Percentiles rank a stretch among this genome's conserved stretches.
Conservation (phyloP, 1,139 yeast genomes). For the Kurtzmaniella natalensis region DNA sequence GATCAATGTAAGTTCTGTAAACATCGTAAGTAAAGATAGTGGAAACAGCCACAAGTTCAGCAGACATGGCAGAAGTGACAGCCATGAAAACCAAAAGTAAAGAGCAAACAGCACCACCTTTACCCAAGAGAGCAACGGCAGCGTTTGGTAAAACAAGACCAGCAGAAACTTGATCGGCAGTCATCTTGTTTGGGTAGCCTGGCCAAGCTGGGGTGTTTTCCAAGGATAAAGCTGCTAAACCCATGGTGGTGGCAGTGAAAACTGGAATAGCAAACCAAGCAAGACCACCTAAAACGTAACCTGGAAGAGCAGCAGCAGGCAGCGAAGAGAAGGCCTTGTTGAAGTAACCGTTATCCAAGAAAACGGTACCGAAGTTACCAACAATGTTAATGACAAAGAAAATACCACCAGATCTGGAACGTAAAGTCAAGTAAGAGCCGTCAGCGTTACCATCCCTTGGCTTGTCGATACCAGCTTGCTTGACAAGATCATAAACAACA, state of each 20-base stretch:
- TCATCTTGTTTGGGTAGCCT: conserved; percentile 64
- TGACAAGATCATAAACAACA: conserved; percentile 65
- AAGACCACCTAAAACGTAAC: conserved; percentile 84
- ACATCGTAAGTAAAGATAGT: conserved; percentile 82
- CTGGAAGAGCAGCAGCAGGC: conserved; percentile 84
- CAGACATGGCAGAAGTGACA: conserved; percentile 76
- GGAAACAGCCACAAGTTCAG: conserved; percentile 84
- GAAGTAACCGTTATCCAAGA: conserved; percentile 86
- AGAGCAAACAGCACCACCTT: conserved; percentile 81
- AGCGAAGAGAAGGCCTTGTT: conserved; percentile 85
- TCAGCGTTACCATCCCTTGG: conserved; percentile 73
- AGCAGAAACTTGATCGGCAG: conserved; percentile 65
- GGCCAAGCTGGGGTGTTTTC: conserved; percentile 71
- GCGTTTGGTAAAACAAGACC: conserved; percentile 86
- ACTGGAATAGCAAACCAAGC: conserved; percentile 92
- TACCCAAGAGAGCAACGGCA: conserved; percentile 79
- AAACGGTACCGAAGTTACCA: conserved; percentile 88
- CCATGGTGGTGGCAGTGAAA: conserved; percentile 78
- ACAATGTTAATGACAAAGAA: conserved; percentile 79
- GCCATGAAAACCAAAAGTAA: conserved; percentile 79
- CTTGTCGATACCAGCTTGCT: conserved; percentile 48
- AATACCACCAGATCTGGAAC: conserved; percentile 71
- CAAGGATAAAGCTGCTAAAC: conserved; percentile 70
- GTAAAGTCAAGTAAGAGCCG: conserved; percentile 73
- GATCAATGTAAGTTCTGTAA: conserved; percentile 75